These are phyloP conservation scores for Aspergillus phoenicis DNA, from an alignment of 2,329 filamentous ascomycete species.

Conservation along the genomic window DNA sequence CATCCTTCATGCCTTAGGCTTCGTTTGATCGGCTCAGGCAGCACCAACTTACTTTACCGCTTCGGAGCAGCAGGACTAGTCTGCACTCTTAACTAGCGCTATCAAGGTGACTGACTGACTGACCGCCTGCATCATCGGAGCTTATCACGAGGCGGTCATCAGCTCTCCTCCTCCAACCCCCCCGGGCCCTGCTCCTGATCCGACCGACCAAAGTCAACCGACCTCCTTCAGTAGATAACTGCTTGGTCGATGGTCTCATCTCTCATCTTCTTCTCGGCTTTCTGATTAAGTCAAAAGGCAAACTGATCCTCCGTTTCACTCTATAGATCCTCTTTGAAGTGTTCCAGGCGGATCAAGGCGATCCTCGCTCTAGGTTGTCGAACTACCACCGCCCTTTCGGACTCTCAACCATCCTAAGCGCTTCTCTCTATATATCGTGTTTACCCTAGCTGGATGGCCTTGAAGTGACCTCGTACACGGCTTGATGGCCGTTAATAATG, in stretches of 20 bases:
- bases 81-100: background rate
- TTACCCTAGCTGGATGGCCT: slow-evolving; percentile 16
- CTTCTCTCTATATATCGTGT: background rate
- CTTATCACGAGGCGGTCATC: slow-evolving; percentile 20
- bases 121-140: slow-evolving; percentile 23
- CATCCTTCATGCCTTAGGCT: too few species aligned
- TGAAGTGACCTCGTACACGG: slow-evolving; percentile 15
- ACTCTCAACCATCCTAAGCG: background rate
- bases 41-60: background rate
- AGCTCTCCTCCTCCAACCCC: background rate
- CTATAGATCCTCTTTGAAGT: background rate
- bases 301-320: background rate
- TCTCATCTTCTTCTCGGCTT: background rate
- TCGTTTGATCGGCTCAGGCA: slow-evolving; percentile 18
- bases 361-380: background rate
- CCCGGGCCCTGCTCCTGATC: background rate
- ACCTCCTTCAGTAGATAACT: background rate
- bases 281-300: background rate
- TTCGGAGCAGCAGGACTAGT: background rate
- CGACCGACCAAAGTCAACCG: slow-evolving; percentile 9
- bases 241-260: background rate
- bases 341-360: background rate
- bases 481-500: slow-evolving; percentile 15
- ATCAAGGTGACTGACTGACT: background rate
- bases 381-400: background rate